These are phyloP conservation scores for Microthlaspi erraticum DNA, from an alignment of 345 rosid genomes.

Conservation along the genomic window DNA sequence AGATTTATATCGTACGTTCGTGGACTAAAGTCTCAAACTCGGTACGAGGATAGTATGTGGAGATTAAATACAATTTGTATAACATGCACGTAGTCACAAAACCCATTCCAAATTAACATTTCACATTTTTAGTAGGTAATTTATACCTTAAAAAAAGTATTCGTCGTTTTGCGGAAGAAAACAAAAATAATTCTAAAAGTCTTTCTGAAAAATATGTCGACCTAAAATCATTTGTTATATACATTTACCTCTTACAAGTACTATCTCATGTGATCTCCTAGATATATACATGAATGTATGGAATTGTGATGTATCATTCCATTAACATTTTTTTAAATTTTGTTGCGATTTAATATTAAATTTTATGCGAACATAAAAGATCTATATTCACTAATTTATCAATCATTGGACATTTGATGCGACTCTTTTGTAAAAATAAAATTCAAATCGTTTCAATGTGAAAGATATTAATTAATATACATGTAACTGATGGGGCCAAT, in stretches of 20 bases:
- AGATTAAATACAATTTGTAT: not conserved
- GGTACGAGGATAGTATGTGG: conserved; percentile 16
- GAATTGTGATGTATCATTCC: not conserved
- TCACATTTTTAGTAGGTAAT: not conserved
- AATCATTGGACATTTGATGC: conserved; percentile 39
- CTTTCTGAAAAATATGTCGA: not conserved
- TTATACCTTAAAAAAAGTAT: not conserved
- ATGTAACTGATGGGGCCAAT: conserved; percentile 35
- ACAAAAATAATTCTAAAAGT: no score
- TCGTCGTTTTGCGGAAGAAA: not conserved
- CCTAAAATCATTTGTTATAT: not conserved
- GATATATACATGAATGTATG: no score
- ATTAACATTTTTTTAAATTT: not conserved
- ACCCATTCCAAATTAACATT: conserved; percentile 9
- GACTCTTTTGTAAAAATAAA: conserved; percentile 25
- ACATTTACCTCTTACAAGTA: no score
- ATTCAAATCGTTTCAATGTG: not conserved
- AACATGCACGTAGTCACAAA: not conserved
- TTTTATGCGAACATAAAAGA: conserved; percentile 14
- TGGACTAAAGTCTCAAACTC: conserved; percentile 4
- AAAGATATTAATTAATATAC: not conserved
- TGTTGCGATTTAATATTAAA: not conserved
- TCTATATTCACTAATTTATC: conserved; percentile 7
- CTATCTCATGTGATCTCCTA: no score
- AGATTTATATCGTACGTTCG: not conserved